Conservation (phyloP, 2,329 filamentous ascomycete genomes). For the Aspergillus tubingensis region DNA sequence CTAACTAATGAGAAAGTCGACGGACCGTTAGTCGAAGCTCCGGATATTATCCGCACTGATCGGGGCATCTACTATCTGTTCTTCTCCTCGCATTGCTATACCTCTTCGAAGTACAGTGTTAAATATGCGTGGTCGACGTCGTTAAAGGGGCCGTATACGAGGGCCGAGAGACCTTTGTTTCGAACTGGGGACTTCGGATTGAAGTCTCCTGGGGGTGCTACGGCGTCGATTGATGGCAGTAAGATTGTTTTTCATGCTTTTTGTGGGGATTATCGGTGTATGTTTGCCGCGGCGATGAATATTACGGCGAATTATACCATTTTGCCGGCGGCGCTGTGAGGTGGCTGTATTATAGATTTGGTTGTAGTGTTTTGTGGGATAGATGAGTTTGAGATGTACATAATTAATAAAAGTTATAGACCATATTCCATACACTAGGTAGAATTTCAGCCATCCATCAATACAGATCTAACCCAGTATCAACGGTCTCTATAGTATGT, state of each 20-base stretch:
- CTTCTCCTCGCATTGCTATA: conserved; percentile 62
- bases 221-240: conserved; percentile 26
- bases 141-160: conserved; percentile 39
- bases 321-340: conserved; percentile 6
- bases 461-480: no score
- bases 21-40: conserved; percentile 63
- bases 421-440: no score
- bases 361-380: neutral
- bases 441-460: no score
- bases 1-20: conserved; percentile 63
- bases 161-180: conserved; percentile 34
- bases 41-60: conserved; percentile 47
- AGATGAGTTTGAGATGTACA: no score
- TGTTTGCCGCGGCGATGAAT: conserved; percentile 29
- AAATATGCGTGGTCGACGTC: conserved; percentile 56
- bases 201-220: conserved; percentile 29
- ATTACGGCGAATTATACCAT: conserved; percentile 18
- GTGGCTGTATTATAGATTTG: neutral
- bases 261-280: conserved; percentile 26
- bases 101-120: conserved; percentile 56
- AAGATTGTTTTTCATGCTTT: conserved; percentile 36
- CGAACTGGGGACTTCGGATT: conserved; percentile 33
- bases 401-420: no score
- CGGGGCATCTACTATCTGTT: conserved; percentile 57
- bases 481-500: no score